Evolutionary conservation across 768 basidiomycete genomes (phyloP), one percentile per base, ranked within the genome.

Genomic region (Mycena polygramma): DNA sequence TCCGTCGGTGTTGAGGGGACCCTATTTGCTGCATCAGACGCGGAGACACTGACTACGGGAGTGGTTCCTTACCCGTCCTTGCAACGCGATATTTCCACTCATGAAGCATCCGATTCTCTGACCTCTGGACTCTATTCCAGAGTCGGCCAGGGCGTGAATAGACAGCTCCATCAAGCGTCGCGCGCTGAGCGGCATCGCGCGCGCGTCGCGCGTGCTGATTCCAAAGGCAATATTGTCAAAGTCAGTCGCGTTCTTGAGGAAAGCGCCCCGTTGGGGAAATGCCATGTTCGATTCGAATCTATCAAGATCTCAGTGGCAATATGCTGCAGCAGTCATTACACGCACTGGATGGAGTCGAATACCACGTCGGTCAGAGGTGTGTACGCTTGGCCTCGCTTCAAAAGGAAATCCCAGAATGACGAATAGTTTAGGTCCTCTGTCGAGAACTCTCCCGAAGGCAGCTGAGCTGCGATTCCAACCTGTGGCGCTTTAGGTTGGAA

Each of bases 211-310:
- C 0, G 64, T 39, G 48, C 64, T 66, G 46, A 66, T 51, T 6
- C 55, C 64, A 15, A 66, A 36, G 13, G 64, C 48, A 51, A 66
- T 58, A 26, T 66, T 57, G 39, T 66, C 64, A 48, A 66, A 66
- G 22, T 17, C 10, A 5, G 36, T 49, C 14, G 46, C 64, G n/a
- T 66, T 66, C 51, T 66, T 66, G 19, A 66, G 51, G 30, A 66
- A 66, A 9, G 45, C 41, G 19, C 64, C 64, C 17, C 20, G 57
- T 2, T 19, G 8, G 30, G 64, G 64, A 7, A 30, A 48, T 26
- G 37, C 49, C 4, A 58, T 57, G 9, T 51, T 9, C 10, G 45
- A 6, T 36, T 22, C 30, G 2, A 13, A 7, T n/a, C 64, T 66
- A 24, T 7, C 30, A 17, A 57, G n/a, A 1, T 13, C 17, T 55